These are phyloP conservation scores for Trichosporon inkin DNA, from an alignment of 1,284 basidiomycete species.

Conservation along the genomic window DNA sequence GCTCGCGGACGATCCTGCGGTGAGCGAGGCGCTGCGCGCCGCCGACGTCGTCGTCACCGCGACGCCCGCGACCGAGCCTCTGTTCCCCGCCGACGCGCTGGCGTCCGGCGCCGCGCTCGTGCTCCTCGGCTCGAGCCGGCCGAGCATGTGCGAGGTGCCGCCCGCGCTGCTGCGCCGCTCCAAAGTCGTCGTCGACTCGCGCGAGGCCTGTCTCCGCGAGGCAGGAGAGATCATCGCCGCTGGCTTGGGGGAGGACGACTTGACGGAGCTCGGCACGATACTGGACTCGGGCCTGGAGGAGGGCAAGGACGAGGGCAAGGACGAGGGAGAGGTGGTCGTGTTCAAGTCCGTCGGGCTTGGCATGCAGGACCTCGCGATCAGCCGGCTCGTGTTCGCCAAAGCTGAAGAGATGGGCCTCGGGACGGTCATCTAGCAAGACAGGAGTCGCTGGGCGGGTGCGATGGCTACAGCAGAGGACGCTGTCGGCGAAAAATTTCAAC, in stretches of 20 bases:
- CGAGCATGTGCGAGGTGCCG: background rate
- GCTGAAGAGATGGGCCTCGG: background rate
- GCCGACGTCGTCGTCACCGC: conserved; percentile 56
- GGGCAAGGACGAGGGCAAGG: background rate
- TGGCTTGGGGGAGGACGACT: background rate
- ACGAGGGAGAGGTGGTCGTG: background rate
- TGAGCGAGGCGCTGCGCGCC: conserved; percentile 27
- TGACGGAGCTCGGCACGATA: background rate
- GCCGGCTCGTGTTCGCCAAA: background rate
- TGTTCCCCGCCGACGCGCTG: conserved; percentile 58
- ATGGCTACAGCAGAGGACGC: no score
- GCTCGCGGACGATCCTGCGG: conserved; percentile 7
- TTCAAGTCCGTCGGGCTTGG: conserved; percentile 1
- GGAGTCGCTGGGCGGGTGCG: no score
- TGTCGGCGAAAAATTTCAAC: no score
- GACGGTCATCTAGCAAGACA: background rate
- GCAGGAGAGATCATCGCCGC: background rate
- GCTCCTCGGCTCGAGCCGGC: conserved; percentile 57
- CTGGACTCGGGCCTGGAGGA: background rate
- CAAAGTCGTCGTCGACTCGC: background rate
- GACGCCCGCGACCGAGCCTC: conserved; percentile 64
- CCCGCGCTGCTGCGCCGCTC: background rate
- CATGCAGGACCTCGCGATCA: conserved; percentile 3
- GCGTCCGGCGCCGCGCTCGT: conserved; percentile 62
- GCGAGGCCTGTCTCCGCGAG: background rate